phyloP scores from a whole-genome alignment of 495 filamentous ascomycete species.

The Hyaloscypha variabilis region DNA sequence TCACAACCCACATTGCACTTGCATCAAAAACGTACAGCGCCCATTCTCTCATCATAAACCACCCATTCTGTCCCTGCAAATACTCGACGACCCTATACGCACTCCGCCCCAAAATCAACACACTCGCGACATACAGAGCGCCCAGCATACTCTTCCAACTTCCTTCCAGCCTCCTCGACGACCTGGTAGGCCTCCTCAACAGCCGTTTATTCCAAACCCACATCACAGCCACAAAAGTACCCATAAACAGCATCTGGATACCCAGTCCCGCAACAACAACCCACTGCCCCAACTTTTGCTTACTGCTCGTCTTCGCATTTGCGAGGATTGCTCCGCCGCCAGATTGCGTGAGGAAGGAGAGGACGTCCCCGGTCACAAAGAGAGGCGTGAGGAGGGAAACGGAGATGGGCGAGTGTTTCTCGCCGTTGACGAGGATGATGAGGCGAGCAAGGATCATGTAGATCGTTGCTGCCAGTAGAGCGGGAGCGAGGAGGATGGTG shows the following conservation, averaged over 20 bases:
- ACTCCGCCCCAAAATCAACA: not conserved
- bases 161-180: no score
- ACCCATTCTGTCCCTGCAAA: not conserved
- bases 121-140: not conserved
- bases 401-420: slow-evolving; percentile 37
- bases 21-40: not conserved
- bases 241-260: no score
- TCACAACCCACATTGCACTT: not conserved
- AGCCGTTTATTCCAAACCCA: no score
- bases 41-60: not conserved
- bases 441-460: slow-evolving; percentile 54
- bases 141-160: not conserved
- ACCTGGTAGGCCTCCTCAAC: no score
- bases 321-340: not conserved
- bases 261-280: no score
- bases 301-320: no score
- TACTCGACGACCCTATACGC: not conserved
- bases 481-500: slow-evolving; percentile 49
- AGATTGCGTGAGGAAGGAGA: slow-evolving; percentile 42
- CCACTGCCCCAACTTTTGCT: no score
- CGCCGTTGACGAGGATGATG: slow-evolving; percentile 44
- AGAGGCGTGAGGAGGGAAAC: slow-evolving; percentile 37
- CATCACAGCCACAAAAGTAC: no score
- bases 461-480: slow-evolving; percentile 52
- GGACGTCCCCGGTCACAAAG: slow-evolving; percentile 45